Evolutionary conservation across 345 rosid species (phyloP), one percentile per base, ranked within the genome.

Genomic region (Lepidium africanum): DNA sequence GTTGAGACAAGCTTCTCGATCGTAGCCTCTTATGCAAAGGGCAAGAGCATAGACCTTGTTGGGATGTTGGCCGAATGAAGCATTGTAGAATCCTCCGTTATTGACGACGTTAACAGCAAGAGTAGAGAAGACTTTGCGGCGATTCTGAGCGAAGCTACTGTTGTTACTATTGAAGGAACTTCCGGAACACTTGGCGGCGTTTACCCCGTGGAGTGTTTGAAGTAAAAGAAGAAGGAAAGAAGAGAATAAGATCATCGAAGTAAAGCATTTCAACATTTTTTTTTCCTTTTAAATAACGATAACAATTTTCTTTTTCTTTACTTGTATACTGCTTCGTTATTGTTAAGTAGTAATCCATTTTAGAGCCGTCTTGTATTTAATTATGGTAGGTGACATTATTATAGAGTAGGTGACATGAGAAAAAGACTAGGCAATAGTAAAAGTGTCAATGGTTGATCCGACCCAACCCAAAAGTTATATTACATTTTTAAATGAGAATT

Each of bases 21-120:
- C 17, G 3, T 52, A 21, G 59, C 81, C 82, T 17, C 59, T 75
- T 17, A 74, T 33, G 78, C 86, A 81, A 0, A 65, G 55, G 12
- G 30, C 72, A 13, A 37, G 36, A 33, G 74, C 77, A 4, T 73
- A 66, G n/a, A 73, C 78, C 55, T 65, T 66, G 27, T 79, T 8
- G 8, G 11, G 42, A 32, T 1, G 14, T 40, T 62, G 43, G 38
- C 74, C 84, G 13, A 60, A 43, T 3, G 70, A 33, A 13, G 77
- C 50, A 23, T 33, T 59, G 42, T 62, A 74, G 63, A 72, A 75
- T 33, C 77, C 77, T 0, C 52, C 71, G 5, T 64, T 38, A 13
- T n/a, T 8, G 0, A 60, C 10, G 35, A 65, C 77, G 3, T 65
- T 72, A 1, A 60, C 19, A 10, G 74, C 65, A 4, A 81, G 60